These are phyloP conservation scores for Ormosia semicastrata DNA, from an alignment of 306 rosid species.

Conservation along the genomic window DNA sequence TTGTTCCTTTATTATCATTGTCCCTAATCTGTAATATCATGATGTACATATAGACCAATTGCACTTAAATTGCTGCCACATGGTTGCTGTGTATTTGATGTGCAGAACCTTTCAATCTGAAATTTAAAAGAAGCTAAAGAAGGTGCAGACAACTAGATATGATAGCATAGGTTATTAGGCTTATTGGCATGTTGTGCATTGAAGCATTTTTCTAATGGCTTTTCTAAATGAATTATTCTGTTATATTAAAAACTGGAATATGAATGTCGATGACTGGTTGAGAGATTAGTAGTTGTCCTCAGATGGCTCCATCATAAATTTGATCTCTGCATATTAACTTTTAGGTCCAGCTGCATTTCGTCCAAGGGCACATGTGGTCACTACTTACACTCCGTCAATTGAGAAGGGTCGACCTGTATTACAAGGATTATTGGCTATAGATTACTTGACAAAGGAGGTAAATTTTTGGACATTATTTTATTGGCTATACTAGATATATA, in stretches of 20 bases:
- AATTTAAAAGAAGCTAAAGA: slow-evolving; percentile 11
- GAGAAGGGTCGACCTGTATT: slow-evolving; percentile 97
- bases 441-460: slow-evolving; percentile 91
- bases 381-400: slow-evolving; percentile 71
- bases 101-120: slow-evolving; percentile 4
- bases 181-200: not conserved
- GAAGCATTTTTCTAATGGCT: not conserved
- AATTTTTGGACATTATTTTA: slow-evolving; percentile 29
- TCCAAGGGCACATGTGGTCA: slow-evolving; percentile 86
- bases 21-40: not conserved
- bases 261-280: slow-evolving; percentile 15
- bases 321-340: slow-evolving; percentile 37
- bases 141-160: slow-evolving; percentile 14
- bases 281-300: slow-evolving; percentile 20
- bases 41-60: not conserved
- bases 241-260: not conserved
- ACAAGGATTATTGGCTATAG: slow-evolving; percentile 96
- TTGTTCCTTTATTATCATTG: not conserved
- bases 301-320: slow-evolving; percentile 9
- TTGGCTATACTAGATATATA: slow-evolving; percentile 16
- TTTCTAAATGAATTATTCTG: not conserved
- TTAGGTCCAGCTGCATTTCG: slow-evolving; percentile 99
- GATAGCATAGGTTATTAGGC: slow-evolving; percentile 5
- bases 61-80: not conserved
- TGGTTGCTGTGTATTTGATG: not conserved